phyloP scores from a whole-genome alignment of 441 rosid genomes.

The Jatropha multifida region DNA sequence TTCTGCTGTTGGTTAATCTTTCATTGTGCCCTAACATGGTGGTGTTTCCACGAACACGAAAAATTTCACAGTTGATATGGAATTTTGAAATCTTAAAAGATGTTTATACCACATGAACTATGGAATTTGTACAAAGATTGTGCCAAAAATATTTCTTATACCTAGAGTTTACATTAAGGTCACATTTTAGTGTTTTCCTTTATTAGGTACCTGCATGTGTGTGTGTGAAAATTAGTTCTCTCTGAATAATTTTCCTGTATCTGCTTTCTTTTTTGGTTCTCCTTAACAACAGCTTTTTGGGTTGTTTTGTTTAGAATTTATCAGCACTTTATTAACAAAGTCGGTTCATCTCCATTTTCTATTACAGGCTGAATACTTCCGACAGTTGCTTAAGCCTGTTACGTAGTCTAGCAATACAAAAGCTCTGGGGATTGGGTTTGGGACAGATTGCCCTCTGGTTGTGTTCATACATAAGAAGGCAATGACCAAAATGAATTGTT shows the following conservation, averaged over 20 bases:
- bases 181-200: neutral
- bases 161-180: neutral
- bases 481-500: constrained; percentile 34
- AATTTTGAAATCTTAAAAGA: neutral
- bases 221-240: neutral
- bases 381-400: constrained; percentile 96
- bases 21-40: neutral
- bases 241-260: neutral
- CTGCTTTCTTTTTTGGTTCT: neutral
- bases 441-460: constrained; percentile 44
- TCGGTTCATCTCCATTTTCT: constrained; percentile 16
- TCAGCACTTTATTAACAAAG: neutral
- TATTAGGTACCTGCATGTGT: neutral
- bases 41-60: neutral
- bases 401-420: constrained; percentile 62
- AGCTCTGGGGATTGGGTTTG: constrained; percentile 35
- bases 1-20: neutral
- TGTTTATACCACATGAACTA: neutral
- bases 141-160: neutral
- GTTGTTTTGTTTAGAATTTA: neutral
- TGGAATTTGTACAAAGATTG: neutral
- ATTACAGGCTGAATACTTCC: constrained; percentile 90
- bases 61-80: neutral
- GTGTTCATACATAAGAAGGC: constrained; percentile 42
- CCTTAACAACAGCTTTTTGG: neutral